Evolutionary conservation across 192 early-diverging fungal genomes (phyloP), one percentile per base, ranked within the genome.

Genomic region (Dissophora globulifera): DNA sequence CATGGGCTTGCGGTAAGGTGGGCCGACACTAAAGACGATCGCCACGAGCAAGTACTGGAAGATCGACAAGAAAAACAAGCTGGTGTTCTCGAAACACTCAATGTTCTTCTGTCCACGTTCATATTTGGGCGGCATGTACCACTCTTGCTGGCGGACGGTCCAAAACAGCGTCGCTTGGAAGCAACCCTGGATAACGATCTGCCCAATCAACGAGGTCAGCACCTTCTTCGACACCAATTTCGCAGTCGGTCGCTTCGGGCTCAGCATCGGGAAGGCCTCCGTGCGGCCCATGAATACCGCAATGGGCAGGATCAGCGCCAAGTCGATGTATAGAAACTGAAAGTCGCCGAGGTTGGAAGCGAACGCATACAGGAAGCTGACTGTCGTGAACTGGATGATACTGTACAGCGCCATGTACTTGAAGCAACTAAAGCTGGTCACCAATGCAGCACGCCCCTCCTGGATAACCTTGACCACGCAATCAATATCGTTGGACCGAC

Each of bases 401-500:
- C 91, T 93, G 75, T 99, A 98, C 20, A 98, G 83, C 2, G 97
- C 96, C 95, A 99, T 97, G 81, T 90, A 99, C 82, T 99, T 97
- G 90, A 98, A 98, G 82, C 95, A 97, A 64, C 90, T 93, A 69
- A 99, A 99, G 67, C 91, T 94, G 5, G 98, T 99, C 42, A 97
- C 96, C 46, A 99, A 85, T 5, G 98, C 95, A 2, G 94, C 95
- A 4, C 98, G 84, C 26, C 98, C 98, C 67, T 99, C 96, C 52
- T 84, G 87, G 38, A 94, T 94, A 17, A 97, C 92, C 51, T 91
- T 89, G 42, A 97, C 84, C 9, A 99, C 95, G 71, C 98, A 99
- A 51, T 84, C 87, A 46, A 99, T 94, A 54, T 98, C 93, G 33
- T 87, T 95, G n/a, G 87, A 90, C 35, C 89, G 87, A 53, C 94